Evolutionary conservation across 208 protist species (phyloP), one percentile per base, ranked within the genome.

Genomic region (Acanthamoeba quina): DNA sequence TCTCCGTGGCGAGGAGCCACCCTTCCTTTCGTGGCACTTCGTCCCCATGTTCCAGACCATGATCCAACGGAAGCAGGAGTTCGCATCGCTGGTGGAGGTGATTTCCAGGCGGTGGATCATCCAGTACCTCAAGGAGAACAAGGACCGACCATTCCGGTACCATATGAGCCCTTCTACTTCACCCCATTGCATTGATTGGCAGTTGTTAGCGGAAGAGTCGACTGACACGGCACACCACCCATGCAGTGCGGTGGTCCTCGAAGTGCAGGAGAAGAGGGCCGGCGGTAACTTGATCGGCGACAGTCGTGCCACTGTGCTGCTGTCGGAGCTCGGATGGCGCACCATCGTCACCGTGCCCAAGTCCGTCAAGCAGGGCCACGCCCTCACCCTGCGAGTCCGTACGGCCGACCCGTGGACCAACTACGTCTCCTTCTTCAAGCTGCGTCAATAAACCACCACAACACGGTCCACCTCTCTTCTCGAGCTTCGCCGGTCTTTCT

Each of bases 291-390:
- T 74, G 37, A 49, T 91, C 13, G 85, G 60, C 34, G 60, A 66
- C 60, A 91, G 60, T 13, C 29, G 85, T 26, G 85, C 85, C 41
- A 91, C 85, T 9, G 85, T 91, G 34, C 34, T 91, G 10, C 62
- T 91, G 7, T 26, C 54, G 10, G 85, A 91, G 60, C 41, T 91
- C 5, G 62, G 62, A 0, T 91, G 85, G 85, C 60, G 54, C 37
- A 91, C 85, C 58, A 91, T 91, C 29, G 44, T 91, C 10, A 86
- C 78, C 31, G 78, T 86, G 78, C 78, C 78, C 78, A 86, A 86
- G 78, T 62, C 44, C 78, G 78, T 86, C 29, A 54, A 62, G 78
- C 78, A 86, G 78, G 78, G 78, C 24, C 78, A 86, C 49, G 5
- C 29, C 19, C 78, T 86, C 44, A 86, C 78, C 78, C 78, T 86